Evolutionary conservation across 352 stramenopile species (phyloP), one percentile per base, ranked within the genome.

Genomic region (Phytophthora sojae): DNA sequence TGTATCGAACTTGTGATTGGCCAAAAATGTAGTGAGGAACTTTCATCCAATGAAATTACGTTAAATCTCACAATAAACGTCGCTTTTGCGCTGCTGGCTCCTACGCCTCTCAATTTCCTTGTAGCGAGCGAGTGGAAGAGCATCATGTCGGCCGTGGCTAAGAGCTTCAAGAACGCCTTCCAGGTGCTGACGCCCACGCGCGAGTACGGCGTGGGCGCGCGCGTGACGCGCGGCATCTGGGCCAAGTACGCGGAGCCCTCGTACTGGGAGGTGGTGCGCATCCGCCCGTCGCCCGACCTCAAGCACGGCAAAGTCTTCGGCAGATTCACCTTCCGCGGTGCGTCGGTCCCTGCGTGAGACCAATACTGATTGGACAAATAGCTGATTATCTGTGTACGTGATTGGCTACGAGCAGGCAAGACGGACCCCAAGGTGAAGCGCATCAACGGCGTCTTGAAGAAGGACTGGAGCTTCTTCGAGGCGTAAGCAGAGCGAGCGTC

Each of bases 271-370:
- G 83, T 96, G 67, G 92, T 89, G 74, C 86, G 88, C 67, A 78
- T 96, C 35, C 81, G 74, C 35, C 88, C 88, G 37, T 89, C 88
- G 52, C 64, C 61, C 1, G 88, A 96, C 73, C 84, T 96, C 63
- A 93, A 92, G 79, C 88, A 96, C 77, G 88, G 88, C 80, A 96
- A 96, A 79, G 85, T 88, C 35, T 96, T 85, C 73, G 88, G 88
- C 72, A 71, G 75, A 62, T 87, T 94, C 69, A 94, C 86, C 9
- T 96, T 94, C 73, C 88, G 88, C 42, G 88, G 86, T 93, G 69
- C 68, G 83, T 88, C 11, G 7, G 17, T 9, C 44, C n/a, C 14
- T 12, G 44, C 15, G 7, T 32, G 26, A 9, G 6, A 6, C 29
- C 7, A 32, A 32, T 32, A 9, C 9, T 7, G 29, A 32, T 7